Base-by-base conservation (phyloP, 2,329 filamentous ascomycete species). In the Cladophialophora psammophila region DNA sequence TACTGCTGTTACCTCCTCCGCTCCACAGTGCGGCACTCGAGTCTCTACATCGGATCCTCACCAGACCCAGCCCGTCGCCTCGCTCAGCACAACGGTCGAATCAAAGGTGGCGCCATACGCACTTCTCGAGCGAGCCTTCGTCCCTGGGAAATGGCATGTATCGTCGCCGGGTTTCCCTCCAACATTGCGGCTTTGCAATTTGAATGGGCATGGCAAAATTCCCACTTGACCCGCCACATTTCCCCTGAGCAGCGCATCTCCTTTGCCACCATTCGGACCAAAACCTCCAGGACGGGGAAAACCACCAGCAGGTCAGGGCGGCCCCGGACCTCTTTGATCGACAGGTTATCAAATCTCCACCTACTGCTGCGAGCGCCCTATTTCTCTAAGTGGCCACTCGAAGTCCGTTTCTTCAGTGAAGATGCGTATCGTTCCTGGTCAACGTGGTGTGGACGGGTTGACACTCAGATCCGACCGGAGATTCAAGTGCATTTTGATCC, bases 1-100 rank as follows among this genome's bases (percentile, higher is more conserved):
- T 98, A 98, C 76, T 93, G 92, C 72, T 96, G 95, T 76, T 98
- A 99, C 77, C 86, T 98, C 15, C 86, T 98, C 40, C 90, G 94
- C 20, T 97, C 94, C 0, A 93, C 90, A 0, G 85, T 93, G 9
- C 86, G 87, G 54, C 88, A 88, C 75, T 84, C 86, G 2, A 81
- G 78, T 54, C 84, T 94, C 34, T 99, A 99, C 78, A 90, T 98
- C 63, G 95, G 95, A 61, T 96, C 92, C 52, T 98, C 95, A 0
- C 94, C 94, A 0, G 89, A 97, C 75, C 94, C 95, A 50, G 88
- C 89, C 1, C 87, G 94, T 66, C 91, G 95, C 13, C 84, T 98
- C 31, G 89, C 88, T 69, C 95, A 98, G 78, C 95, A 99, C 80
- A 99, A 99, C 85, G 95, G 95, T 60, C 82, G 88, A 58, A 85